Base-by-base conservation (phyloP, 495 filamentous ascomycete species). In the Xylaria venustula region DNA sequence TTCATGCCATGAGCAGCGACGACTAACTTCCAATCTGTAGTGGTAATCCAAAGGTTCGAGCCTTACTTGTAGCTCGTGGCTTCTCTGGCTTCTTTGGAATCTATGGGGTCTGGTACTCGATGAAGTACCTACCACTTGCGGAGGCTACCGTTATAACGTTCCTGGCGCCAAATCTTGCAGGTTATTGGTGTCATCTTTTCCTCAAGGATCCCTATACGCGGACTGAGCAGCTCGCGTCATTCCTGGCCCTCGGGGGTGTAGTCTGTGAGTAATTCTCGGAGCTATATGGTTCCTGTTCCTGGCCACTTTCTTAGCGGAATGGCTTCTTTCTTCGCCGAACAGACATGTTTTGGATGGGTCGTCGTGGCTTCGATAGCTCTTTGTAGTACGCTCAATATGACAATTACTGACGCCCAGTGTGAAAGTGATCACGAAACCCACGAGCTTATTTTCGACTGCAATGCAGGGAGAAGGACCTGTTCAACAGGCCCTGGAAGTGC, bases 111-210 rank as follows among this genome's bases (percentile, higher is more conserved):
- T 80, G 78, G 78, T 74, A 72, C 37, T 93, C 90, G 1, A 85
- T 97, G 6, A 83, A 89, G 62, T 97, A 97, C 67, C 86, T 98
- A 3, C 89, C 92, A 1, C 80, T 98, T 0, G 88, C 91, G 5
- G 93, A 98, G 66, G 93, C 94, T 11, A 96, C 91, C 0, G 94
- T 97, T 0, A 87, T 98, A 45, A 96, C 91, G 45, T 98, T 97
- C 68, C 83, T 98, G 0, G 85, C 90, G 0, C 94, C 94, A 0
- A 87, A 87, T 15, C 80, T 96, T 2, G 82, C 90, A n/a, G 90
- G 90, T 52, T 96, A 90, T 69, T 86, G 87, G 11, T 96, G 92
- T 70, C 89, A 88, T 15, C 70, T 92, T 19, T 75, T 97, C 17
- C 78, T 90, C 46, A 78, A 79, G 22, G 90, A 96, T 64, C 88